Evolutionary conservation across 345 rosid genomes (phyloP).

Genomic region (Erodium maritimum): DNA sequence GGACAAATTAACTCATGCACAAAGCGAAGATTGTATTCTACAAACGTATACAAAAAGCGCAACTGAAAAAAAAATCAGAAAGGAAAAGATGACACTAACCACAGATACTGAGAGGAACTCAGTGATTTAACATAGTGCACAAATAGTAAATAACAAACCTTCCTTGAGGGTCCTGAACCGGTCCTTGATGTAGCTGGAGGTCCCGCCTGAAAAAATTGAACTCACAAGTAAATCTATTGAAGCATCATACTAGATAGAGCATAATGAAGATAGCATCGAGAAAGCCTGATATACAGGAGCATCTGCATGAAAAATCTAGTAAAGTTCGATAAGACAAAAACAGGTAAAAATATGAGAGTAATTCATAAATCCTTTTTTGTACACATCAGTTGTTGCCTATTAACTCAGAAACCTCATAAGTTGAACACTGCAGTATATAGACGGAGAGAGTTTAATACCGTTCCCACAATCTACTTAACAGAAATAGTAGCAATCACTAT

Average conservation of each 20-base stretch:
- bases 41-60: background rate
- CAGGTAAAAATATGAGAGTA: background rate
- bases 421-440: background rate
- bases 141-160: slow-evolving; percentile 41
- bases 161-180: slow-evolving; percentile 68
- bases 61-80: background rate
- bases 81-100: background rate
- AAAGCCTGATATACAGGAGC: slow-evolving; percentile 5
- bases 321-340: too few relatives aligned
- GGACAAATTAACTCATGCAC: background rate
- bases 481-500: background rate
- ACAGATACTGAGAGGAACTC: slow-evolving; percentile 1
- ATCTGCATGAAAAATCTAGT: too few relatives aligned
- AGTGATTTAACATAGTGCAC: slow-evolving; percentile 2
- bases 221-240: slow-evolving; percentile 5
- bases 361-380: background rate
- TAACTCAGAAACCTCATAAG: background rate
- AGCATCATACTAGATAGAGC: background rate
- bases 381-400: background rate
- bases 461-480: background rate
- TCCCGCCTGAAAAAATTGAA: slow-evolving; percentile 41
- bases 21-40: background rate
- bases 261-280: slow-evolving; percentile 5
- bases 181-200: slow-evolving; percentile 62
- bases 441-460: background rate